These are phyloP conservation scores for Polygonum aviculare DNA, from an alignment of 148 eudicot genomes.

Conservation along the genomic window DNA sequence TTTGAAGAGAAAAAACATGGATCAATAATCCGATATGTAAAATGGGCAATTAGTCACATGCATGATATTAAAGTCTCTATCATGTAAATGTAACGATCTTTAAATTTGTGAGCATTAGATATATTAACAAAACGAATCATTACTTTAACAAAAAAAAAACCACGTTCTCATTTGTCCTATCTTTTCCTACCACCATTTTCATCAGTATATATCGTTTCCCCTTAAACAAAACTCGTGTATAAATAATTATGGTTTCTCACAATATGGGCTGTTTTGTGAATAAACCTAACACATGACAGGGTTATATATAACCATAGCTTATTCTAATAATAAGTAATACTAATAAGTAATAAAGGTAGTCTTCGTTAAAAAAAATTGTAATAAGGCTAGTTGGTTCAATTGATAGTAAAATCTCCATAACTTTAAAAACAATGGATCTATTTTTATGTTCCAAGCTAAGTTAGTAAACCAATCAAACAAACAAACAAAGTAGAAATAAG, in stretches of 20 bases:
- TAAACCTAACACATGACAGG: neutral
- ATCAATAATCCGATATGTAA: no score
- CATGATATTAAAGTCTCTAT: neutral
- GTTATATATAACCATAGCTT: neutral
- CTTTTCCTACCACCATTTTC: neutral
- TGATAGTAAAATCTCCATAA: neutral
- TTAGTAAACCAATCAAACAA: no score
- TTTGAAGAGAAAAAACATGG: no score
- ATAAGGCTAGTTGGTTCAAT: neutral
- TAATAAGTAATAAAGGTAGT: no score
- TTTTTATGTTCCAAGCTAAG: neutral
- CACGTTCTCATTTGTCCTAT: neutral
- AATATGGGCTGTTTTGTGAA: neutral
- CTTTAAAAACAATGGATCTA: neutral
- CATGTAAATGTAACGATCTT: neutral
- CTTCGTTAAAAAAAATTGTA: neutral
- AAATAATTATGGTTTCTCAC: neutral
- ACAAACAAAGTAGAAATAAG: neutral
- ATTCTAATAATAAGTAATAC: no score
- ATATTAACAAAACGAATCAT: neutral
- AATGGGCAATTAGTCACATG: neutral
- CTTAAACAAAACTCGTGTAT: neutral
- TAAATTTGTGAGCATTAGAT: neutral
- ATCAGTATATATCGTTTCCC: neutral
- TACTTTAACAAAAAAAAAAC: neutral